Evolutionary conservation across 2,329 filamentous ascomycete genomes (phyloP), one percentile per base, ranked within the genome.

Genomic region (Alternaria brassicicola): DNA sequence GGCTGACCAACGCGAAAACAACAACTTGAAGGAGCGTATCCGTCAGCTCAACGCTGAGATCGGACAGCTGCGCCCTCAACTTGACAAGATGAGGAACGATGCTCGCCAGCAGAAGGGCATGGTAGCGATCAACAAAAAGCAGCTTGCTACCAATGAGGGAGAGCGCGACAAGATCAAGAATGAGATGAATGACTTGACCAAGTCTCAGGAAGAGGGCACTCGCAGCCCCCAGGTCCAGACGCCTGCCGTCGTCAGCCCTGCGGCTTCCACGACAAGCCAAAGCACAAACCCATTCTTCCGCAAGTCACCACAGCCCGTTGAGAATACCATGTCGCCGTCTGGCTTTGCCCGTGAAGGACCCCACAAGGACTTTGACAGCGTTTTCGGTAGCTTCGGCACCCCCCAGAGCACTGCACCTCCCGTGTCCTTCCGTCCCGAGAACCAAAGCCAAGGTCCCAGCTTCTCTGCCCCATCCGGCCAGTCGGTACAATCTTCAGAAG

Each of bases 41-140:
- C 87, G 90, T 30, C 85, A 88, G 51, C 85, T 92, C 39, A 99
- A 97, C 71, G 84, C 86, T 12, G 92, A 96, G 77, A 89, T 97
- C 67, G 84, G 87, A 17, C 89, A 93, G 77, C 81, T 98, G 38
- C 96, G 93, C 77, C 93, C 93, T 30, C 89, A 94, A 66, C 87
- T 99, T 51, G 95, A 99, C 76, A 98, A 97, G 82, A 84, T 96
- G 69, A 93, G 91, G 76, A 92, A 90, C 12, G 93, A 97, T 68
- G 93, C 93, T 25, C 88, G 95, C 39, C 95, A 98, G 77, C 93
- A 98, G 74, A 98, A 96, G 80, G 95, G 95, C 17, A 84, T 98
- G 65, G 94, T 96, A 28, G 93, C 95, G 41, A 99, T 99, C 80
- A 97, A 97, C 81, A 98, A 96, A 84, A 99, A 99, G 81, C 95